Evolutionary conservation across 495 filamentous ascomycete genomes (phyloP), one percentile per base, ranked within the genome.

Genomic region (Trichocladium antarcticum): DNA sequence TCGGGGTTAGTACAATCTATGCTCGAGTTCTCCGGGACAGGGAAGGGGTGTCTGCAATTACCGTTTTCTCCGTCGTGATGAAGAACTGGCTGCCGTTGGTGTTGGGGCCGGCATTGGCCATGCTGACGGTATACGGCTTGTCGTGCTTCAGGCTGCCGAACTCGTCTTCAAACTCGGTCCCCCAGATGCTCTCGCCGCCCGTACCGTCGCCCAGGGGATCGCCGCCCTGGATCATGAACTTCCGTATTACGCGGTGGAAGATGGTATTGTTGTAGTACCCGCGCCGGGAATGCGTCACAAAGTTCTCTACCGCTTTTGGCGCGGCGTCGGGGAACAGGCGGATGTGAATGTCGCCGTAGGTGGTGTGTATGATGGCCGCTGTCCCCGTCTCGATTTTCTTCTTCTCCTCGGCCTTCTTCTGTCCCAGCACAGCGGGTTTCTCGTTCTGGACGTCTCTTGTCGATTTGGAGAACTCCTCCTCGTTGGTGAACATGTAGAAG

Each of bases 401-500:
- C 54, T 78, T 75, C 46, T 66, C 56, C 9, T 64, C 64, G 6
- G 56, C 53, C 53, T 72, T 69, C 53, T 69, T 70, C 7, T 59
- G 54, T 9, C 69, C 69, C 8, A 74, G 58, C 11, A 74, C 57
- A 22, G 79, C 74, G 5, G 90, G 92, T 55, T 89, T 92, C 69
- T 99, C 92, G 66, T 98, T 98, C 55, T 95, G 88, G 19, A 97
- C 72, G 61, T 98, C 92, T 53, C 92, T 83, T 24, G 82, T 80
- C 9, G 84, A 83, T 63, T 92, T 94, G 49, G 81, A 83, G 49
- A 93, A 76, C 5, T 88, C 78, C 15, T 81, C 77, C 16, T 93
- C 86, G 66, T 95, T 94, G 45, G 85, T 95, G 68, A 95, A 99
- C 76, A 96, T 86, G 74, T 97, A 99, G 72, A 99, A 99, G 42